Evolutionary conservation across 768 basidiomycete species (phyloP).

Genomic region (Kwoniella botswanensis): DNA sequence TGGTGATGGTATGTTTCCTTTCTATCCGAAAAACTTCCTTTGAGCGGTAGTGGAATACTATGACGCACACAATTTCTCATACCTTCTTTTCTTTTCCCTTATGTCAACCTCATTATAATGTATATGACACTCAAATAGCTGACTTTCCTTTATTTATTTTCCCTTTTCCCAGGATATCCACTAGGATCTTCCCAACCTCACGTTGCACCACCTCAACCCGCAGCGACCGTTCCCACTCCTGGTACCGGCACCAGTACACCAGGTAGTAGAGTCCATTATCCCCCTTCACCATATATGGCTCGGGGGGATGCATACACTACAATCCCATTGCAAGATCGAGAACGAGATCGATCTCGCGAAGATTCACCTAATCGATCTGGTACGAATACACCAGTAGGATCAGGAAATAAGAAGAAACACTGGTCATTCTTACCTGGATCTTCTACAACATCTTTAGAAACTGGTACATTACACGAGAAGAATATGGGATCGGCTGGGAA

Average conservation of each 20-base stretch:
- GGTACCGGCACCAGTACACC: slow-evolving; percentile 19
- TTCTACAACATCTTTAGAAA: slow-evolving; percentile 17
- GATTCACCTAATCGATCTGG: slow-evolving; percentile 22
- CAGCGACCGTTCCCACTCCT: not conserved
- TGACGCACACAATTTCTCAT: slow-evolving; percentile 5
- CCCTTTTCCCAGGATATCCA: slow-evolving; percentile 13
- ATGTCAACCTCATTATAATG: not conserved
- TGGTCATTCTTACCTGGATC: slow-evolving; percentile 42
- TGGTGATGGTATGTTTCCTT: slow-evolving; percentile 6
- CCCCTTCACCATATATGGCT: slow-evolving; percentile 41
- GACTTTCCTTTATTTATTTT: slow-evolving; percentile 12
- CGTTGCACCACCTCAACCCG: slow-evolving; percentile 28
- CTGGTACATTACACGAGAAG: slow-evolving; percentile 14
- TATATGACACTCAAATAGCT: not conserved
- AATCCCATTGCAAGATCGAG: slow-evolving; percentile 31
- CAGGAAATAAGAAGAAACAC: slow-evolving; percentile 32
- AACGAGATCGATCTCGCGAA: not conserved
- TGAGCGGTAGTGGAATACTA: slow-evolving; percentile 7
- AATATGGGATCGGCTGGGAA: slow-evolving; percentile 16
- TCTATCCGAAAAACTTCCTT: slow-evolving; percentile 7
- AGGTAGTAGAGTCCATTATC: slow-evolving; percentile 43
- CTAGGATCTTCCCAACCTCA: slow-evolving; percentile 21
- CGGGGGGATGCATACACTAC: slow-evolving; percentile 37
- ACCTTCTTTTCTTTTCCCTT: not conserved
- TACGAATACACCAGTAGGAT: slow-evolving; percentile 32